These are phyloP conservation scores for Oryza nivara DNA, from an alignment of 176 grass and related monocot genomes.

Conservation along the genomic window DNA sequence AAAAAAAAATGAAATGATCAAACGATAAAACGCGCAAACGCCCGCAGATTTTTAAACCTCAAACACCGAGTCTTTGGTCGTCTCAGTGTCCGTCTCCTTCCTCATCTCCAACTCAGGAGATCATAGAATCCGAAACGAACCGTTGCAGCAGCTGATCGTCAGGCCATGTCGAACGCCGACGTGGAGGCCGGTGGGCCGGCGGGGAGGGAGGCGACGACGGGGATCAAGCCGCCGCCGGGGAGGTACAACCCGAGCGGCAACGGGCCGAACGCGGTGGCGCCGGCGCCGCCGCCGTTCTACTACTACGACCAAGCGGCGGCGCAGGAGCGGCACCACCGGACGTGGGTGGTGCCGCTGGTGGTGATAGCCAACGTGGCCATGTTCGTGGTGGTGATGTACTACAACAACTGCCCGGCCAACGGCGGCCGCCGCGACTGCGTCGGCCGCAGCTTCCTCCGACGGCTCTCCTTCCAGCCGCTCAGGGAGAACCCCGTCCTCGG, in stretches of 20 bases:
- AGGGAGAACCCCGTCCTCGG: constrained; percentile 85
- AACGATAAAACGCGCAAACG: constrained; percentile 23
- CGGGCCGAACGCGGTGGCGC: constrained; percentile 13
- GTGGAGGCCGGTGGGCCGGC: constrained; percentile 40
- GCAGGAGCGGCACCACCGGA: constrained; percentile 53
- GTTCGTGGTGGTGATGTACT: constrained; percentile 73
- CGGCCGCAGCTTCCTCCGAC: constrained; percentile 50
- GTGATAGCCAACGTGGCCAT: constrained; percentile 64
- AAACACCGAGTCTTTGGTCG: constrained; percentile 34
- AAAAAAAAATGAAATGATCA: background rate
- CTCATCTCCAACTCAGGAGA: constrained; percentile 9
- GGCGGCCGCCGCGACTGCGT: constrained; percentile 46
- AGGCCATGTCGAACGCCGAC: constrained; percentile 58
- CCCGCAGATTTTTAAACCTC: constrained; percentile 35
- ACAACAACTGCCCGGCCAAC: constrained; percentile 72
- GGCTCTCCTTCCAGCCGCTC: constrained; percentile 88
- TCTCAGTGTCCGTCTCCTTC: constrained; percentile 36
- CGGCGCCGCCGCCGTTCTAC: constrained; percentile 45
- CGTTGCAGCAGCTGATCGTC: background rate
- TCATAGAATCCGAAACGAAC: background rate
- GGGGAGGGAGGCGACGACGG: constrained; percentile 27
- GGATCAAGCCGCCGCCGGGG: constrained; percentile 58
- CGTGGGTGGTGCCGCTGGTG: constrained; percentile 75
- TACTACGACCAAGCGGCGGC: constrained; percentile 52
- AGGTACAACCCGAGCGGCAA: constrained; percentile 32